Percentiles rank a stretch among this genome's conserved stretches.
Evolutionary conservation across 2,329 filamentous ascomycete genomes (phyloP).

Genomic region (Cryphonectria japonica): DNA sequence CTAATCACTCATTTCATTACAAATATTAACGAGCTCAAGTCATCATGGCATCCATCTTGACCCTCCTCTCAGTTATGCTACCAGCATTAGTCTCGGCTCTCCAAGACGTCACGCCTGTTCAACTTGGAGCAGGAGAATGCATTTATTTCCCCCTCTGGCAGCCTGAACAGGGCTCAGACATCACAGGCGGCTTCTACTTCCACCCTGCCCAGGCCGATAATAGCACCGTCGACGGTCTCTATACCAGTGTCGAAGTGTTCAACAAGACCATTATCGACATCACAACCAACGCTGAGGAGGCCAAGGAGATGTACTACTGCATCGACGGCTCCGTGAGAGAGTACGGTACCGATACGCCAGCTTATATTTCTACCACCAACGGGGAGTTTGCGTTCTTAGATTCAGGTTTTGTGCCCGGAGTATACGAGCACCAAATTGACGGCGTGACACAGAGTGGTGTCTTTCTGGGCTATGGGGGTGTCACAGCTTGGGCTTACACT

Average conservation of each 20-base stretch:
- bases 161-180: background rate
- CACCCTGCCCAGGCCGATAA: slow-evolving; percentile 5
- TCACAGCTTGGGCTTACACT: slow-evolving; percentile 13
- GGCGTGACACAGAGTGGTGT: slow-evolving; percentile 9
- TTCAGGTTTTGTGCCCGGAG: background rate
- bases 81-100: background rate
- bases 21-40: background rate
- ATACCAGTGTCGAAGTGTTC: slow-evolving; percentile 7
- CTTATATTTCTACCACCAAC: background rate
- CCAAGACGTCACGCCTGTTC: background rate
- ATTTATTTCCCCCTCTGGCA: background rate
- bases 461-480: slow-evolving; percentile 4
- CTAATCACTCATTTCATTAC: background rate
- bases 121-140: background rate
- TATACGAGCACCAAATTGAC: background rate
- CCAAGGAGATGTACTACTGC: background rate
- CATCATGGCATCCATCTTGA: background rate
- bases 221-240: slow-evolving; percentile 9
- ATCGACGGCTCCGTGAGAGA: background rate
- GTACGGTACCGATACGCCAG: background rate
- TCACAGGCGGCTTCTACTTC: slow-evolving; percentile 4
- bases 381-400: background rate
- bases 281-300: background rate
- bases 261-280: slow-evolving; percentile 11
- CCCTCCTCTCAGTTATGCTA: background rate